phyloP scores from a whole-genome alignment of 768 basidiomycete genomes.

The Boletus sp. region DNA sequence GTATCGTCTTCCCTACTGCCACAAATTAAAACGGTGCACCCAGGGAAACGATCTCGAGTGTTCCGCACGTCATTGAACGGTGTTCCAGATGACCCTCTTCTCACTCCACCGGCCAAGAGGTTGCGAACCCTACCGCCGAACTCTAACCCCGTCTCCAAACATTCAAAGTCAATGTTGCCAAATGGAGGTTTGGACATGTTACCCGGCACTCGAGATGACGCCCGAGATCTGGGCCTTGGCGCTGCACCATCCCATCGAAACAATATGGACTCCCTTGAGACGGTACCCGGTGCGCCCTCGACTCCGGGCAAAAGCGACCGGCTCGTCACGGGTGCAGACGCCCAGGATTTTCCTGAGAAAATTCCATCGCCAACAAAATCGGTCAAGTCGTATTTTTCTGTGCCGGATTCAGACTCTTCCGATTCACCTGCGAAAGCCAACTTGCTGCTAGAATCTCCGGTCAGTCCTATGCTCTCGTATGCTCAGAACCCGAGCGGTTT shows the following conservation, averaged over 20 bases:
- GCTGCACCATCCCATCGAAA: background rate
- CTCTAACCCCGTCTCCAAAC: background rate
- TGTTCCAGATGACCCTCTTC: conserved; percentile 2
- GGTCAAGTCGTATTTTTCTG: conserved; percentile 36
- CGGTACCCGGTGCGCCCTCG: background rate
- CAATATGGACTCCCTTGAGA: background rate
- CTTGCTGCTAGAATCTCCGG: conserved; percentile 33
- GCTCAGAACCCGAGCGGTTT: conserved; percentile 35
- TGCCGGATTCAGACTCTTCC: conserved; percentile 34
- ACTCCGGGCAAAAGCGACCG: conserved; percentile 4
- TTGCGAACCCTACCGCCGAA: conserved; percentile 12
- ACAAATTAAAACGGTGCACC: conserved; percentile 11
- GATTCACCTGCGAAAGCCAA: conserved; percentile 25
- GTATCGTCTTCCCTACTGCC: conserved; percentile 14
- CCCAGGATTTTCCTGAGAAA: conserved; percentile 3
- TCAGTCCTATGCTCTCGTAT: conserved; percentile 33
- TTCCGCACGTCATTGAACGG: conserved; percentile 30
- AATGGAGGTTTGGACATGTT: conserved; percentile 9
- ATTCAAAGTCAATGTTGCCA: conserved; percentile 1
- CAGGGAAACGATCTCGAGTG: conserved; percentile 29
- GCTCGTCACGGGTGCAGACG: background rate
- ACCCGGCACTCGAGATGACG: background rate
- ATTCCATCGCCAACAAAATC: conserved; percentile 31
- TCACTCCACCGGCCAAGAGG: conserved; percentile 26
- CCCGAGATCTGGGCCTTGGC: background rate